Base-by-base conservation (phyloP, 352 stramenopile species). In the Phytophthora melonis region DNA sequence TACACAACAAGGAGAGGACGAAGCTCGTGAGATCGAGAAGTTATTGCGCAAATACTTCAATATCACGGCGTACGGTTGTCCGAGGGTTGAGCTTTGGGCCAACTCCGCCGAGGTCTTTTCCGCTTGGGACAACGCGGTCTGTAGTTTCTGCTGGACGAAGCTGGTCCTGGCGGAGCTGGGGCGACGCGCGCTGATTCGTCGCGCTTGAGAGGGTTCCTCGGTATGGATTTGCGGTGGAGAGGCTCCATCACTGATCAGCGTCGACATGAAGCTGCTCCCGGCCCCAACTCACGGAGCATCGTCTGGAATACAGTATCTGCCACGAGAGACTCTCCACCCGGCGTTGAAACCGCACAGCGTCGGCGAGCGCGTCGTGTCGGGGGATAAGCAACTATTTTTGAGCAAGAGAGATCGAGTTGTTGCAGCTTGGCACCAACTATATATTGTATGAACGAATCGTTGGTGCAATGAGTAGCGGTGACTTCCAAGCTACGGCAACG, bases 81-180 rank as follows among this genome's bases (percentile, higher is more conserved):
- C 57, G 59, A 86, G 71, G 47, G 61, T 66, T 14, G 59, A 58
- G 21, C 63, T 66, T 18, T 83, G 45, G 0, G 47, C 19, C 56
- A 89, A 66, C 1, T 91, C 79, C 1, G 41, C 47, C 0, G 62
- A 50, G 0, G 80, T 76, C 66, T 81, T 83, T 62, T 91, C 84
- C 7, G 86, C 86, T 13, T 83, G 77, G 16, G 78, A 74, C 23
- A 94, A 58, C n/a, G 87, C 87, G 0, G 68, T 71, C 18, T 92
- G 84, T 3, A 94, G 80, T 63, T 92, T 91, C 39, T 89, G 83
- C 39, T 91, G 84, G 30, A 92, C 64, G 21, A 89, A 68, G 50
- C 87, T 94, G n/a, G 74, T 8, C 6, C 72, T 72, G 25, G 54
- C 64, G 52, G 49, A 67, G 21, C 30, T 74, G 23, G 65, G 57